phyloP scores from a whole-genome alignment of 176 grass and related monocot species.

The Neostapfia colusana region DNA sequence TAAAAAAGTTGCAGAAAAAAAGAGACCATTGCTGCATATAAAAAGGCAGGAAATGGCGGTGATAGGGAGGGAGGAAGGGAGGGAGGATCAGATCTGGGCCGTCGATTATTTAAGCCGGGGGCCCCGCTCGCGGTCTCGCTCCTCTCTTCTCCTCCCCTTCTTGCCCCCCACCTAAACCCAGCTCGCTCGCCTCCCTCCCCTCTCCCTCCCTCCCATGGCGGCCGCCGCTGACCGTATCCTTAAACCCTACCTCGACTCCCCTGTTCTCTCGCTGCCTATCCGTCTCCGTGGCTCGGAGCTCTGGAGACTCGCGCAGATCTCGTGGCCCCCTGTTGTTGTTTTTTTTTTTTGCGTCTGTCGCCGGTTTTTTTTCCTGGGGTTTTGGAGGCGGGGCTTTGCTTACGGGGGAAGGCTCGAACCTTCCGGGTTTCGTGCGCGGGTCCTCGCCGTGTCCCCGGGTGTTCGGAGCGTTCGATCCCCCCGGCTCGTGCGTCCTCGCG shows the following conservation, averaged over 20 bases:
- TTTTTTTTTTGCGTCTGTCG: background rate
- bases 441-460: background rate
- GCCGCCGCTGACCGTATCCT: constrained; percentile 64
- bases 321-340: background rate
- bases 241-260: background rate
- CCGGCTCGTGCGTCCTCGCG: background rate
- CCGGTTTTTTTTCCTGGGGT: background rate
- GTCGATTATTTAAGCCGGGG: constrained; percentile 39
- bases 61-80: no score
- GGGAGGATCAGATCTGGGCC: constrained; percentile 11
- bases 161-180: background rate
- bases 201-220: constrained; percentile 32
- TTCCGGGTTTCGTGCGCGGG: background rate
- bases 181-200: background rate
- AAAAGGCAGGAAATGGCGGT: background rate
- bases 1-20: background rate
- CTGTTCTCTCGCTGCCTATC: background rate
- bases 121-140: background rate
- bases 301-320: constrained; percentile 17
- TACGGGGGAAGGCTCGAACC: background rate
- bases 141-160: constrained; percentile 14
- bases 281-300: background rate
- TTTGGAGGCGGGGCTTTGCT: constrained; percentile 1
- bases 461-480: background rate
- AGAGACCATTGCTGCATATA: background rate